Percentiles rank a stretch among this genome's conserved stretches.
These are phyloP conservation scores for Gaeumannomyces sp. DNA, from an alignment of 2,329 filamentous ascomycete species.

Conservation along the genomic window DNA sequence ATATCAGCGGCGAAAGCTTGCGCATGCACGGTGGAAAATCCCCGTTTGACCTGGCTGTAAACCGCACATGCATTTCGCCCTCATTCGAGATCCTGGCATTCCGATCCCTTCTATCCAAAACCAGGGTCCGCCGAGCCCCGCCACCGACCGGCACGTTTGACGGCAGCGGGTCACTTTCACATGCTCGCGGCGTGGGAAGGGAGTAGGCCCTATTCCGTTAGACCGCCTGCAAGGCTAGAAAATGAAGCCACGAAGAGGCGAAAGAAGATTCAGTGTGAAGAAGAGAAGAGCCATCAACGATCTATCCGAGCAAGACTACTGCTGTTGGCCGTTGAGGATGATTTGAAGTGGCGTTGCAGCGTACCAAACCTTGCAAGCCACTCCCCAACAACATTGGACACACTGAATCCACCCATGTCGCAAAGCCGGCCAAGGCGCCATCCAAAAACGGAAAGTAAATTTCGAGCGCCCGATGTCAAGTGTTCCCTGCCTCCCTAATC, in stretches of 20 bases:
- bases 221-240: background rate
- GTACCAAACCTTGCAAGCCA: background rate
- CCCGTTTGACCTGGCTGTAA: background rate
- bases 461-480: background rate
- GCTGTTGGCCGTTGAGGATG: background rate
- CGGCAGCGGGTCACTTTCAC: background rate
- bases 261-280: too few relatives aligned
- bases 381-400: background rate
- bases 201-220: background rate
- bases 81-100: too few relatives aligned
- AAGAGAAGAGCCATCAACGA: too few relatives aligned
- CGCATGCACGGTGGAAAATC: background rate
- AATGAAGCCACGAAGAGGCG: too few relatives aligned
- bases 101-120: too few relatives aligned
- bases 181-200: background rate
- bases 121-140: background rate
- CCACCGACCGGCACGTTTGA: background rate
- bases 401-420: too few relatives aligned
- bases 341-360: background rate
- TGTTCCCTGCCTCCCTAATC: background rate
- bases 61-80: too few relatives aligned
- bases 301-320: background rate
- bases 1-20: background rate
- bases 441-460: background rate
- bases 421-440: background rate